These are phyloP conservation scores for Arachnomyces sp. DNA, from an alignment of 2,329 filamentous ascomycete genomes.

Conservation along the genomic window DNA sequence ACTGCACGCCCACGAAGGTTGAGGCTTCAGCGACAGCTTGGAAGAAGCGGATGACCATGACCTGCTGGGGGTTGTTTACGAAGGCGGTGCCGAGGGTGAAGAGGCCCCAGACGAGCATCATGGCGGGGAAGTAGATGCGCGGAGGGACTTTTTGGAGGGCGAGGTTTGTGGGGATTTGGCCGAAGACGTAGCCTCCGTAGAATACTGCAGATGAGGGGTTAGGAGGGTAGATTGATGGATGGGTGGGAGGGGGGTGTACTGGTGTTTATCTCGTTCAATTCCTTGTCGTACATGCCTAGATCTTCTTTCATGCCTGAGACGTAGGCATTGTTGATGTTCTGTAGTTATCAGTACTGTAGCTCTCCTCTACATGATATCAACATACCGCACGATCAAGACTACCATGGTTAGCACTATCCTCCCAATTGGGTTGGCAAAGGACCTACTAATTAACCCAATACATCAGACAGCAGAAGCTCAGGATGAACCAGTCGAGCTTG, in stretches of 20 bases:
- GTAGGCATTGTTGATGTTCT: conserved; percentile 36
- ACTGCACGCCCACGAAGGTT: conserved; percentile 29
- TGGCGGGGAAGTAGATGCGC: conserved; percentile 19
- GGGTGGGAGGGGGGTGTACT: conserved; percentile 10
- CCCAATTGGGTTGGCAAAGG: background rate
- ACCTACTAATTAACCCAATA: conserved; percentile 36
- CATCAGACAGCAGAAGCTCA: conserved; percentile 36
- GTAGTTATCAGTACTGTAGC: too few species aligned
- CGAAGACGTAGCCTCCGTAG: conserved; percentile 29
- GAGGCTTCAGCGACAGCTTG: conserved; percentile 19
- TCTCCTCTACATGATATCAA: too few species aligned
- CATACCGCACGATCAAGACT: background rate
- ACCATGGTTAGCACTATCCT: background rate
- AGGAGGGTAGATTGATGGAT: conserved; percentile 15
- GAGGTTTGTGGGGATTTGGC: conserved; percentile 37
- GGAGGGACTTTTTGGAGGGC: conserved; percentile 21
- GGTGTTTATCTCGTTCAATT: conserved; percentile 31
- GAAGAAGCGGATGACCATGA: too few species aligned
- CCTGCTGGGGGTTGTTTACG: background rate
- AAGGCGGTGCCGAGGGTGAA: conserved; percentile 26
- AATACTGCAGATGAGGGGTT: conserved; percentile 14
- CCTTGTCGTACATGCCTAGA: conserved; percentile 26
- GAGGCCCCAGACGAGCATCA: conserved; percentile 24
- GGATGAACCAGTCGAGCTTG: conserved; percentile 44
- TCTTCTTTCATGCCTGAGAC: conserved; percentile 31